Evolutionary conservation across 2,329 filamentous ascomycete species (phyloP), one percentile per base, ranked within the genome.

Genomic region (Apiospora hydei): DNA sequence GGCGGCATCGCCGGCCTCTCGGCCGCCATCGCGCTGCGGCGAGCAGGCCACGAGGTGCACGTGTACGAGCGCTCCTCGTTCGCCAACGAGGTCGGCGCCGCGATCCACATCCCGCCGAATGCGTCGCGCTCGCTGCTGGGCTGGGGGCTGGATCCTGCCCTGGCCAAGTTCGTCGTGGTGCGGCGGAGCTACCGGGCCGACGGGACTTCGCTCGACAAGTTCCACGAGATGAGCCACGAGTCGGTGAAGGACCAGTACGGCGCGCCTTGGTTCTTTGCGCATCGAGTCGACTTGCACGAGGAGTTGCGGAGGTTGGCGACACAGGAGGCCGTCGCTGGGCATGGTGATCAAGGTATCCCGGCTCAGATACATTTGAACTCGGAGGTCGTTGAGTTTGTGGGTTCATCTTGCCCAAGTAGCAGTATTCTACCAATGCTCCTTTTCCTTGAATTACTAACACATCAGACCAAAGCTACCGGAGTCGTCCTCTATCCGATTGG

Each of bases 401-500:
- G 79, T 74, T 41, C 26, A 30, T 30, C 26, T 30, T 30, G 26
- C 26, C 26, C 26, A 30, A 30, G 26, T 30, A 30, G 26, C 26
- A 30, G 26, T 3, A 30, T 30, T 30, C 1, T 2, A 30, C 26
- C 26, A 30, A 30, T 30, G 26, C 26, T 2, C 26, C 26, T 30
- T 30, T 30, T 13, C 57, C 14, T 24, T 24, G 2, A 30, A 6
- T 4, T 7, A n/a, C 66, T 68, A 34, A 68, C 68, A 38, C 10
- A 26, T 2, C 2, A 14, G 3, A 30, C 1, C 14, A n/a, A 41
- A 70, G 69, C 24, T 70, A 0, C 53, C 53, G 10, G 51, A 34
- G 24, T 26, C 24, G 3, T 46, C 95, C 0, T 93, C 92, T 73
- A 91, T 89, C 21, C 77, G 75, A 0, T 75, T 84, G 7, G 72